Base-by-base conservation (phyloP, 169 alveolate genomes). In the Plasmodium coatneyi region DNA sequence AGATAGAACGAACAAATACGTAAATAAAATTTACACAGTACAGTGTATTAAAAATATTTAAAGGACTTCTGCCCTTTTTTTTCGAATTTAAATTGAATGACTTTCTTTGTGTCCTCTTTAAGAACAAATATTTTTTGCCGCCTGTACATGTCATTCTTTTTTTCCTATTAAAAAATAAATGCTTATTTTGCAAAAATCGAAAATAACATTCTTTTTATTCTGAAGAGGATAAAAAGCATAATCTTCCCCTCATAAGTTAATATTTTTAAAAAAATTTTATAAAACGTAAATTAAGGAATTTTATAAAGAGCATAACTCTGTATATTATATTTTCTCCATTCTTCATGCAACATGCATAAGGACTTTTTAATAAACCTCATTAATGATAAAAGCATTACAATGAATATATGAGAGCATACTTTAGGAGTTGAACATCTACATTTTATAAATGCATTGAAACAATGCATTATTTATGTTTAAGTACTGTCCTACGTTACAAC, bases 301-400 rank as follows among this genome's bases (percentile, higher is more conserved):
- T 12, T 32, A 30, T 41, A 19, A 79, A 43, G 22, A 79, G 32
- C 49, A 41, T 43, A 79, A 79, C 28, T 79, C 32, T 79, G 6
- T 79, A 79, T 36, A 41, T 79, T 79, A 41, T 12, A 30, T 79
- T 41, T 79, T 41, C n/a, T 41, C 32, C n/a, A 79, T 36, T 79
- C 43, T 30, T 79, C 84, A 22, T 41, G 60, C 22, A 79, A 41
- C 25, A 30, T 41, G 60, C 22, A 22, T 41, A 79, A 79, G 72
- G 34, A 9, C 25, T 41, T 79, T 22, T 79, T 39, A 79, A 39
- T 32, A 79, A 79, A 41, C 71, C 34, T 7, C 32, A 30, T 49
- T 7, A 79, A 22, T 36, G 32, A 22, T 79, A 36, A 79, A 43
- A 79, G 54, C 39, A 30, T 79, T 79, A n/a, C n/a, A 79, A 79